phyloP scores from a whole-genome alignment of 345 rosid species.

The Eucalyptus globulus region DNA sequence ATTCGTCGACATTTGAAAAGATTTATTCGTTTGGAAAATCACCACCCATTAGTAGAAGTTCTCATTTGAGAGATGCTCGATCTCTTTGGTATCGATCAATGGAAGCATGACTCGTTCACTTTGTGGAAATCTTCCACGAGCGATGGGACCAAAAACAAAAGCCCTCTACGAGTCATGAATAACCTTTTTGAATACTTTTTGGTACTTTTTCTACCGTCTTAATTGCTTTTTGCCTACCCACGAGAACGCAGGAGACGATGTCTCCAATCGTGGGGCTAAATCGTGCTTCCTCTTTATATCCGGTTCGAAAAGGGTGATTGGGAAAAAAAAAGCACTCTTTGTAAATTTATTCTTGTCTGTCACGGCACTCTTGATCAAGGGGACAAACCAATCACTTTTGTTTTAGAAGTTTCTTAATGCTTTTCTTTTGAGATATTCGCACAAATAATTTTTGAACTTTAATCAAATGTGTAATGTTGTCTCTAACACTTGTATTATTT shows the following conservation, averaged over 20 bases:
- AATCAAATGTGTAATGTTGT: too few relatives aligned
- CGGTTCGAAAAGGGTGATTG: not conserved
- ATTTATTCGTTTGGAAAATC: not conserved
- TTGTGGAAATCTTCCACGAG: not conserved
- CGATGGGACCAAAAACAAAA: not conserved
- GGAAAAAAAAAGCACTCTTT: not conserved
- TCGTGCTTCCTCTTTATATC: not conserved
- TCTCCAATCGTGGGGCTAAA: not conserved
- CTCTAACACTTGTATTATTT: not conserved
- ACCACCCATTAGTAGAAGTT: too few relatives aligned
- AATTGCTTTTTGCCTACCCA: not conserved
- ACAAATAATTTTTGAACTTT: too few relatives aligned
- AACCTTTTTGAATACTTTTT: not conserved
- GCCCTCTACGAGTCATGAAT: not conserved
- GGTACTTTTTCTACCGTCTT: not conserved
- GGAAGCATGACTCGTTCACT: not conserved
- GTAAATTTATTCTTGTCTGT: not conserved
- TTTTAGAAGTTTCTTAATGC: not conserved
- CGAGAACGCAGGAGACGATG: not conserved
- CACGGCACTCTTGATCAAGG: not conserved
- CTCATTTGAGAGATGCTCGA: not conserved
- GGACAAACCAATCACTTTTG: not conserved
- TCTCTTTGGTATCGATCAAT: not conserved
- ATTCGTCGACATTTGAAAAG: accelerated
- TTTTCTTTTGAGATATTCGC: not conserved